Conservation (phyloP, 768 basidiomycete species). For the Imleria badia region DNA sequence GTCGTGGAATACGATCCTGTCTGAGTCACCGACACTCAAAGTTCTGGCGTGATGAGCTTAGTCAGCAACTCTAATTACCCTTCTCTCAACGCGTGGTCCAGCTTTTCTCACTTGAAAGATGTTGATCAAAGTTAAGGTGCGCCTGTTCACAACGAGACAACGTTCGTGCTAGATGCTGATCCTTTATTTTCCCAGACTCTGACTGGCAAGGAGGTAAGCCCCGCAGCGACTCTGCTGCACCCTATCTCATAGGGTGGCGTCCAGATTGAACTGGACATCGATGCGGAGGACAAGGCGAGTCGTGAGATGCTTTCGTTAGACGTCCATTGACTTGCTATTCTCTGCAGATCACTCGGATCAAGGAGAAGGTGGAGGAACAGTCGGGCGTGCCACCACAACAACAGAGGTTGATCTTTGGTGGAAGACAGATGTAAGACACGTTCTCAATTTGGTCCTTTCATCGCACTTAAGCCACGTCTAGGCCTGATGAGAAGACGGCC, state of each 20-base stretch:
- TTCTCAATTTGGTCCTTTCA: neutral
- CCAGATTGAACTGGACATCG: constrained; percentile 95
- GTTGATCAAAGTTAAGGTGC: constrained; percentile 29
- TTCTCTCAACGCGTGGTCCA: neutral
- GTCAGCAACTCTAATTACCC: constrained; percentile 6
- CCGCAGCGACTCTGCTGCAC: neutral
- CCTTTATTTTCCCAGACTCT: constrained; percentile 34
- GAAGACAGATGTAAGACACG: constrained; percentile 82
- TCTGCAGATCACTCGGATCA: constrained; percentile 83
- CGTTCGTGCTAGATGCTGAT: neutral
- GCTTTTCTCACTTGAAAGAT: constrained; percentile 12
- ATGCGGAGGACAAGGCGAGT: constrained; percentile 79
- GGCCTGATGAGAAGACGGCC: constrained; percentile 90
- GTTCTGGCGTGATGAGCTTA: no score
- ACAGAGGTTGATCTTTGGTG: constrained; percentile 90
- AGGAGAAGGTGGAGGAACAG: constrained; percentile 98
- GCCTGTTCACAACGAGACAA: neutral
- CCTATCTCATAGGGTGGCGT: constrained; percentile 11
- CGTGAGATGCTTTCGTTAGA: neutral
- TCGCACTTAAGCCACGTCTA: constrained; percentile 30
- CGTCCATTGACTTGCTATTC: neutral
- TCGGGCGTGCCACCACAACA: constrained; percentile 96
- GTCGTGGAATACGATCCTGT: no score
- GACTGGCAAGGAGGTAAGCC: constrained; percentile 90
- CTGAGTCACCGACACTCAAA: no score